Evolutionary conservation across 352 stramenopile species (phyloP).

Genomic region (Globisporangium nunn): DNA sequence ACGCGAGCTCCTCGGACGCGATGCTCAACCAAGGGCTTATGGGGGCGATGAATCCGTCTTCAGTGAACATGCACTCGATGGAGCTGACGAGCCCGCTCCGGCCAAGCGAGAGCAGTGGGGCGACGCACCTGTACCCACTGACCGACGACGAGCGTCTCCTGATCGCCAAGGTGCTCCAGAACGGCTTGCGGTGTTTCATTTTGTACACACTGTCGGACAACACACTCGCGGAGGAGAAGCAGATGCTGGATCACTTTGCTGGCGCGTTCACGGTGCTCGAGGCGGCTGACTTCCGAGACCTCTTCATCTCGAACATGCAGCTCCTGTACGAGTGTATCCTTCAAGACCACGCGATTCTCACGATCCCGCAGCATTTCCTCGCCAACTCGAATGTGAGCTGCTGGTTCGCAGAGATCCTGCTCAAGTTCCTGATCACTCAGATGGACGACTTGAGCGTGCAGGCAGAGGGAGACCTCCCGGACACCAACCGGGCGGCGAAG

Average conservation of each 20-base stretch:
- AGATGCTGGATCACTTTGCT: conserved; percentile 96
- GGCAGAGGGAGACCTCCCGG: conserved; percentile 66
- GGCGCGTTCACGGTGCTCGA: conserved; percentile 95
- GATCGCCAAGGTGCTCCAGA: conserved; percentile 91
- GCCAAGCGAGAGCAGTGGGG: conserved; percentile 7
- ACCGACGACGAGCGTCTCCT: conserved; percentile 91
- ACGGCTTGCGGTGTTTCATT: conserved; percentile 90
- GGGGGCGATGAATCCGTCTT: conserved; percentile 10
- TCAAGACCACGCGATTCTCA: conserved; percentile 90
- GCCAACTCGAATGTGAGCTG: conserved; percentile 90
- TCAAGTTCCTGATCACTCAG: conserved; percentile 93
- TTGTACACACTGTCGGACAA: conserved; percentile 89
- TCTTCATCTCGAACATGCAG: conserved; percentile 87
- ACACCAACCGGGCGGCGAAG: conserved; percentile 71
- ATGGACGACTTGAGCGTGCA: conserved; percentile 89
- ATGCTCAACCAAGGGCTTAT: conserved; percentile 8
- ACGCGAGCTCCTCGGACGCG: conserved; percentile 36
- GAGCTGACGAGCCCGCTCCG: conserved; percentile 10
- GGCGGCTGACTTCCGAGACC: conserved; percentile 89
- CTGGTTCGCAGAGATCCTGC: conserved; percentile 92
- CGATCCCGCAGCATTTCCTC: conserved; percentile 93
- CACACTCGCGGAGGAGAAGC: conserved; percentile 86
- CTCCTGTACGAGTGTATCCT: conserved; percentile 91
- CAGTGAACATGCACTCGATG: conserved; percentile 12
- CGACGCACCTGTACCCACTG: conserved; percentile 72